Percentiles rank a stretch among this genome's conserved stretches.
These are phyloP conservation scores for Acanthamoeba polyphaga DNA, from an alignment of 208 protist species.

Conservation along the genomic window DNA sequence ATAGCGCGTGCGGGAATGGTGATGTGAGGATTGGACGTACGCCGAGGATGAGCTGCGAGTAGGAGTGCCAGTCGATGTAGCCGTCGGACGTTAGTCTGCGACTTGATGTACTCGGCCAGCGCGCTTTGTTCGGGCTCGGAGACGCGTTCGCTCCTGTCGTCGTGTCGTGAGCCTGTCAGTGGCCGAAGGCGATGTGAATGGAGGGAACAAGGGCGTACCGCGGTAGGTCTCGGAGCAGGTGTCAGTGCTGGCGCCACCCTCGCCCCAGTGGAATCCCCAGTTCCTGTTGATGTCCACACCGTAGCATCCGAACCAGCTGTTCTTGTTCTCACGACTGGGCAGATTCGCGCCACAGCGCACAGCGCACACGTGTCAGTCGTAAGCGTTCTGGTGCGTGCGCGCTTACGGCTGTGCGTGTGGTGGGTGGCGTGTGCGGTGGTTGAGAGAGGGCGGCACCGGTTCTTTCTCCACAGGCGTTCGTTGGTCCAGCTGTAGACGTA, in stretches of 20 bases:
- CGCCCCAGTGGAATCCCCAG: constrained; percentile 80
- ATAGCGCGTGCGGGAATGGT: background rate
- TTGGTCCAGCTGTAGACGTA: constrained; percentile 75
- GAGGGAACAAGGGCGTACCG: background rate
- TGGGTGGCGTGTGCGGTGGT: too few species aligned
- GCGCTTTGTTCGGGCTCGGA: background rate
- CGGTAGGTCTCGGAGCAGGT: constrained; percentile 79
- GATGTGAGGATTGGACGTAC: background rate
- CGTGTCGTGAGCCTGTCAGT: background rate
- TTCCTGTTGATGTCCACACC: constrained; percentile 84
- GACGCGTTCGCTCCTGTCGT: background rate
- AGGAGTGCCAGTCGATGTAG: constrained; percentile 76
- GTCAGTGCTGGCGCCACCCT: constrained; percentile 66
- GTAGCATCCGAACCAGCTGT: constrained; percentile 62
- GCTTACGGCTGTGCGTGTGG: background rate
- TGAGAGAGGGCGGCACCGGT: constrained; percentile 27
- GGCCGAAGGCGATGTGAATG: background rate
- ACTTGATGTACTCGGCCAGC: background rate
- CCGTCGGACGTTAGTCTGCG: constrained; percentile 26
- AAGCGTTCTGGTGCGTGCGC: background rate
- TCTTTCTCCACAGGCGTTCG: constrained; percentile 84
- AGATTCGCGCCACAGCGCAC: background rate
- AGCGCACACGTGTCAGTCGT: too few species aligned
- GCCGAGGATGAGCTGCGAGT: constrained; percentile 64
- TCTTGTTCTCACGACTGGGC: background rate